Conservation (phyloP, 352 stramenopile genomes). For the Phytophthora capsici region DNA sequence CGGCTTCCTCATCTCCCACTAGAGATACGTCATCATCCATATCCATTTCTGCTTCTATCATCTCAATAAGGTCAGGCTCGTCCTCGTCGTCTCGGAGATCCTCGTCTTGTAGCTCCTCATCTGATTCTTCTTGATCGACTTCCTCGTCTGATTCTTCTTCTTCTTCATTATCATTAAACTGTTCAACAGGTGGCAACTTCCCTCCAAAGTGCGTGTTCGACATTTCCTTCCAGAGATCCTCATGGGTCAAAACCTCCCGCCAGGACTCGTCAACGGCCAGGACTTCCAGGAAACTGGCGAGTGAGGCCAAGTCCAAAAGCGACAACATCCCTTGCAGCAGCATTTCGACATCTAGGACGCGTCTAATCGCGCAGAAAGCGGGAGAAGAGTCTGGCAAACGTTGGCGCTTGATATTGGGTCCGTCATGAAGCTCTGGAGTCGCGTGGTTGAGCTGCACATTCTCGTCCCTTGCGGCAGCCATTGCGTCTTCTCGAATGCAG, state of each 20-base stretch:
- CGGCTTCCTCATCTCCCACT: constrained; percentile 25
- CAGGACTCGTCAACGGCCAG: constrained; percentile 33
- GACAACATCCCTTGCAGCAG: constrained; percentile 35
- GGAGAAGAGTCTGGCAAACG: neutral
- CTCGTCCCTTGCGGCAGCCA: constrained; percentile 18
- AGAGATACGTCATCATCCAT: constrained; percentile 25
- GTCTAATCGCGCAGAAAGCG: neutral
- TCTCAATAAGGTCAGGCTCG: constrained; percentile 15
- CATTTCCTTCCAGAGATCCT: constrained; percentile 37
- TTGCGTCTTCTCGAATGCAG: constrained; percentile 20
- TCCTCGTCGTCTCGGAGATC: constrained; percentile 30
- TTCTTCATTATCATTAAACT: constrained; percentile 32
- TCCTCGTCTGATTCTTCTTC: constrained; percentile 27
- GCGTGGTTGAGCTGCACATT: constrained; percentile 20
- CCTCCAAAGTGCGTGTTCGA: constrained; percentile 31
- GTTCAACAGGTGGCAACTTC: constrained; percentile 22
- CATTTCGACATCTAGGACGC: constrained; percentile 43
- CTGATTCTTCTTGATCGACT: constrained; percentile 19
- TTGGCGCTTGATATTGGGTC: constrained; percentile 24
- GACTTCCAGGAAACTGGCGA: constrained; percentile 41
- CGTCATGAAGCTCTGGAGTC: neutral
- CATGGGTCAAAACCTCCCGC: constrained; percentile 24
- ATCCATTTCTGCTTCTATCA: constrained; percentile 32
- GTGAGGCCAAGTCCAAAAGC: constrained; percentile 36
- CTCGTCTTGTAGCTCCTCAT: constrained; percentile 15